Evolutionary conservation across 1,284 basidiomycete genomes (phyloP), one percentile per base, ranked within the genome.

Genomic region (Ustilago hordei): DNA sequence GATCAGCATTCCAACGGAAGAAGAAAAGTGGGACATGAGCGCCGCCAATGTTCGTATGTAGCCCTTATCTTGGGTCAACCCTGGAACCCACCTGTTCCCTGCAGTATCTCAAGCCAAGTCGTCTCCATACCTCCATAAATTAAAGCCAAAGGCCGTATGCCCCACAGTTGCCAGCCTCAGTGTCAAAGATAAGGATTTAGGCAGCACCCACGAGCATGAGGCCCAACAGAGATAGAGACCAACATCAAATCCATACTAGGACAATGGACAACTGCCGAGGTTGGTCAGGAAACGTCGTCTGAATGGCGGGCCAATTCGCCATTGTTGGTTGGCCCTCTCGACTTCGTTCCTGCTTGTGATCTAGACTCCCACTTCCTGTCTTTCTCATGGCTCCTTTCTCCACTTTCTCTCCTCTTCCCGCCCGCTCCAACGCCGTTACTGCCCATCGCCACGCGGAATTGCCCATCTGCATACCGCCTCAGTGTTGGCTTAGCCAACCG

Each of bases 281-380:
- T 8, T 41, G 38, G 31, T 57, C 52, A 43, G 17, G 53, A n/a
- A 28, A 55, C 34, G 43, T 53, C 38, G 17, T 58, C 32, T 64
- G 55, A 58, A 58, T 64, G 63, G 63, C 62, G 55, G 23, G 55
- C 35, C 55, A 35, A 52, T 64, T 64, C 47, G 62, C 47, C 55
- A 38, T 63, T 55, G 23, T 19, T 34, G 31, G 45, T 50, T 32
- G 38, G 35, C 23, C 47, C 31, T 17, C 57, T 60, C 48, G 50
- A 60, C 48, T 13, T 36, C 36, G 55, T 28, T 56, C 52, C 56
- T 65, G 48, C 50, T 60, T 47, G 23, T 19, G 45, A 50, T 67
- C 59, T 52, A 67, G 64, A 60, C 64, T 67, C 64, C 58, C 53
- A 48, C 52, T 31, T 19, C 9, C 7, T 5, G 45, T 39, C 15